Base-by-base conservation (phyloP, 2,329 filamentous ascomycete species). In the Beauveria varroae region DNA sequence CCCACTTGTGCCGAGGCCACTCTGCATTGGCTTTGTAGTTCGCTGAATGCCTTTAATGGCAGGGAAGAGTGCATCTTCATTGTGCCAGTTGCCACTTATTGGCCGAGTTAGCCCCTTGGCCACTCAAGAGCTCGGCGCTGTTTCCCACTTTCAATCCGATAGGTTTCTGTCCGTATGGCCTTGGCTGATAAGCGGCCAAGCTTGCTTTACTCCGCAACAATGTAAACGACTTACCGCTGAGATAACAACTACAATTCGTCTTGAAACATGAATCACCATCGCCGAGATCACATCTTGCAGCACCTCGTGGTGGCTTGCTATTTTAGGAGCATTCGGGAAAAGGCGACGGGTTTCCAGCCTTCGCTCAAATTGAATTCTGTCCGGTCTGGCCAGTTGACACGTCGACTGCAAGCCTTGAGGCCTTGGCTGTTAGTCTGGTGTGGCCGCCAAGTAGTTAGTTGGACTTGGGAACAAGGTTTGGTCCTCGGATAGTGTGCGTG, bases 401-500 rank as follows among this genome's bases (percentile, higher is more conserved):
- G 16, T 24, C 7, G 37, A 22, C 46, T 44, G 46, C 34, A 58
- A 41, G 56, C 56, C 56, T 34, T 30, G 6, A 10, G 24, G 46
- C 43, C 34, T 24, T 51, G 34, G 46, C 46, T 59, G 34, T 26
- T 28, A n/a, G 37, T 53, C 30, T 52, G 37, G 47, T 40, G 16
- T 44, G 24, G 26, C n/a, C 26, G 57, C 57, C 57, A 60, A 60
- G 57, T 46, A 26, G 9, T 24, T 10, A 37, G 40, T 60, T 52
- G 53, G 47, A 28, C 57, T 53, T 53, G 18, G 22, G 18, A 43
- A 60, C 49, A 52, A 60, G 57, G 57, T 60, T 60, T 60, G 18
- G 47, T 20, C 20, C 22, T 47, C 16, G 46, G 28, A n/a, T 14
- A 40, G 26, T 20, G n/a, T 22, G 44, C 10, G 26, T 30, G 54